Percentiles rank a stretch among this genome's conserved stretches.
Conservation (phyloP, 768 basidiomycete species). For the Lentinus brumalis region DNA sequence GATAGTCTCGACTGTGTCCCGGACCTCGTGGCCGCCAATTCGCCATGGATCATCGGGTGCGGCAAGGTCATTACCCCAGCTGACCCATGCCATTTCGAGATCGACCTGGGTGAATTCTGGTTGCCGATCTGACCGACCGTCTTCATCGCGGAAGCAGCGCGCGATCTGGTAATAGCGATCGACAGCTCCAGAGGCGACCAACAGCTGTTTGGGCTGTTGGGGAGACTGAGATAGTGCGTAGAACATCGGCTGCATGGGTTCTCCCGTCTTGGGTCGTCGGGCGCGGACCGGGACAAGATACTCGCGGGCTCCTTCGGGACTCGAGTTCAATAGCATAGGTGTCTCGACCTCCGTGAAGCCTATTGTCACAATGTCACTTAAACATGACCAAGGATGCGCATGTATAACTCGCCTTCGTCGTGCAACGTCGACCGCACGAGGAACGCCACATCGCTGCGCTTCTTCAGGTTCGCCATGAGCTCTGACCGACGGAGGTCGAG, state of each 20-base stretch:
- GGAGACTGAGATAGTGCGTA: slow-evolving; percentile 94
- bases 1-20: slow-evolving; percentile 74
- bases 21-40: slow-evolving; percentile 85
- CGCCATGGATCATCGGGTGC: slow-evolving; percentile 54
- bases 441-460: slow-evolving; percentile 80
- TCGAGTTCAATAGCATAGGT: slow-evolving; percentile 85
- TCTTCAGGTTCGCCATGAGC: slow-evolving; percentile 78
- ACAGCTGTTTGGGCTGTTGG: slow-evolving; percentile 92
- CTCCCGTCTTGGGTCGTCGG: slow-evolving; percentile 32
- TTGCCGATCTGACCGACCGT: slow-evolving; percentile 91
- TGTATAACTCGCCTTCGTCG: slow-evolving; percentile 57
- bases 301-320: slow-evolving; percentile 93
- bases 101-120: slow-evolving; percentile 98
- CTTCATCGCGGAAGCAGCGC: slow-evolving; percentile 94
- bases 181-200: slow-evolving; percentile 88
- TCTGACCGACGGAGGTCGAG: slow-evolving; percentile 82
- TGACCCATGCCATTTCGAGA: slow-evolving; percentile 94
- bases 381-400: slow-evolving; percentile 2
- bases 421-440: slow-evolving; percentile 73
- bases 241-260: slow-evolving; percentile 47
- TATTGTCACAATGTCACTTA: slow-evolving; percentile 31
- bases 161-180: slow-evolving; percentile 93
- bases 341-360: slow-evolving; percentile 95
- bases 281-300: slow-evolving; percentile 85
- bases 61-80: slow-evolving; percentile 56